Evolutionary conservation across 306 rosid species (phyloP), one percentile per base, ranked within the genome.

Genomic region (Parietaria judaica): DNA sequence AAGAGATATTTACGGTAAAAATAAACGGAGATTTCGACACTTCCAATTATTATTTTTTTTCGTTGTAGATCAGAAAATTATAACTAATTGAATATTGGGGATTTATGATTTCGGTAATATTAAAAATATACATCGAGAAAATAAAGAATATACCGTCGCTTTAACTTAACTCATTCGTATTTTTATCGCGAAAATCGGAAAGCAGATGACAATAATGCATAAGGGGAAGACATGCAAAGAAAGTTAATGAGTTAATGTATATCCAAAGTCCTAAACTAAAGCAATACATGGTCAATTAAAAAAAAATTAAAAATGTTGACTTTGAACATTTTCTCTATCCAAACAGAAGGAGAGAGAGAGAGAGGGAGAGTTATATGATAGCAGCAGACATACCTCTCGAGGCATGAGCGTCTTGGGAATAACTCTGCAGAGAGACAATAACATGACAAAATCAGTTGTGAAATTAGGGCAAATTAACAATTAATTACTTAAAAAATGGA

Each of bases 351-450:
- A 79, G 80, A 80, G 69, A 43, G 14, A 63, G 76, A 70, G 74
- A 56, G 43, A 35, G n/a, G n/a, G 14, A 56, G 8, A 56, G 38
- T 4, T 11, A 49, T 5, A 49, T 49, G 4, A 10, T 49, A 49
- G 15, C 9, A 49, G 71, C 75, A 72, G 81, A 78, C 82, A 80
- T 79, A 91, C 98, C 96, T 91, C 98, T 88, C 92, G 89, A 83
- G 98, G 95, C 92, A 88, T 91, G 89, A 91, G 98, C 76, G 98
- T 88, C 92, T 85, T 91, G 84, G 98, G 98, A 85, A 91, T 91
- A 70, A 91, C 92, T 72, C 96, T 91, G 95, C 85, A 82, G 58
- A 75, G 73, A 76, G 82, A 85, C 92, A 88, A 70, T 62, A 76
- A 79, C 67, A 81, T 67, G 87, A 81, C 89, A 69, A 81, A 74